These are phyloP conservation scores for Erodium texanum DNA, from an alignment of 441 rosid species.

Conservation along the genomic window DNA sequence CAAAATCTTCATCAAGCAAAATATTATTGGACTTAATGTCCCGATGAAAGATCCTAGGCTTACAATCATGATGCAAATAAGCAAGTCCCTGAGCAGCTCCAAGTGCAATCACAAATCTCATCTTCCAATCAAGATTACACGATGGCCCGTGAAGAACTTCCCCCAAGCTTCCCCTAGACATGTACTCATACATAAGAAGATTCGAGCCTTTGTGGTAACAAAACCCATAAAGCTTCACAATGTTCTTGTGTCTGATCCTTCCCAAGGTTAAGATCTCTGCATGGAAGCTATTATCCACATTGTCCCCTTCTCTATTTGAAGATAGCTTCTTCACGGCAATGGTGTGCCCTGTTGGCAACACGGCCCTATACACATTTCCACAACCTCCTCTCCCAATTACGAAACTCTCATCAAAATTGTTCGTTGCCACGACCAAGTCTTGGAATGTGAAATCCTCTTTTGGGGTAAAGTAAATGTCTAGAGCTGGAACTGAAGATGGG, in stretches of 20 bases:
- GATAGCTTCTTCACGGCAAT: conserved; percentile 73
- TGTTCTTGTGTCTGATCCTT: conserved; percentile 83
- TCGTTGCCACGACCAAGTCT: conserved; percentile 66
- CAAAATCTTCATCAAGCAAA: conserved; percentile 69
- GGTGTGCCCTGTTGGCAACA: conserved; percentile 61
- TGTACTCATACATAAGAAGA: conserved; percentile 79
- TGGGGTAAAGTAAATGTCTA: conserved; percentile 71
- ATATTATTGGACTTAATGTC: conserved; percentile 92
- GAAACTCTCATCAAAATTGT: conserved; percentile 69
- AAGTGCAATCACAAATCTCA: conserved; percentile 69
- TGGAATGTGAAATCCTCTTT: conserved; percentile 73
- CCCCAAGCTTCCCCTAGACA: conserved; percentile 82
- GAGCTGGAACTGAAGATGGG: conserved; percentile 36
- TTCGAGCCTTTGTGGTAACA: conserved; percentile 75
- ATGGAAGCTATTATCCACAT: conserved; percentile 67
- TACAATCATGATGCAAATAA: conserved; percentile 91
- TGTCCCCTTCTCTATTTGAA: conserved; percentile 72
- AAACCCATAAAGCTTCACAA: conserved; percentile 84
- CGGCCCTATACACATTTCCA: conserved; percentile 85
- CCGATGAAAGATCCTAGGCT: conserved; percentile 82
- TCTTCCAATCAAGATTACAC: conserved; percentile 66
- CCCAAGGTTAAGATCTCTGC: conserved; percentile 90
- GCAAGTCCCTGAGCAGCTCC: conserved; percentile 97
- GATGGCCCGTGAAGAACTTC: conserved; percentile 67
- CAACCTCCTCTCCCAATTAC: conserved; percentile 79